phyloP scores from a whole-genome alignment of 208 protist genomes.

The Crithidia sp. region DNA sequence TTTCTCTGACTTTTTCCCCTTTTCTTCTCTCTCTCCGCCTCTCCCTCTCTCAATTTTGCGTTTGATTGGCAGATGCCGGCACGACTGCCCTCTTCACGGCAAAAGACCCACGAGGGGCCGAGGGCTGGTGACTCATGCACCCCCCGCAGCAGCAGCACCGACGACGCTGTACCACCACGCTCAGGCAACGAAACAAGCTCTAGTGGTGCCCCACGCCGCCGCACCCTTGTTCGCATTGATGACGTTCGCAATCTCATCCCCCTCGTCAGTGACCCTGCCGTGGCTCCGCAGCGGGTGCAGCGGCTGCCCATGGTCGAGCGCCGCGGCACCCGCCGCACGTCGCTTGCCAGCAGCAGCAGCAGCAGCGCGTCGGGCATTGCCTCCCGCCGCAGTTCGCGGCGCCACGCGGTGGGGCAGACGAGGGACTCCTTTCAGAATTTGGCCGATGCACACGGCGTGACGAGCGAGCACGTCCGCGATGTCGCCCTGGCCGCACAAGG shows the following conservation, averaged over 20 bases:
- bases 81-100: not conserved
- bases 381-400: conserved; percentile 24
- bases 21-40: conserved; percentile 6
- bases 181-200: too few relatives aligned
- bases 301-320: conserved; percentile 20
- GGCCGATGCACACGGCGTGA: conserved; percentile 42
- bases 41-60: not conserved
- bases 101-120: not conserved
- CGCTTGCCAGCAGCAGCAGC: conserved; percentile 11
- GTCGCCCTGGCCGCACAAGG: conserved; percentile 63
- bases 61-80: not conserved
- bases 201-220: conserved; percentile 3
- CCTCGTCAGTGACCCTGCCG: not conserved
- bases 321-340: conserved; percentile 9
- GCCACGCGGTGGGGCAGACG: conserved; percentile 46
- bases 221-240: conserved; percentile 14
- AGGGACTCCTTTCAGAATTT: conserved; percentile 56
- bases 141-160: not conserved
- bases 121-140: too few relatives aligned
- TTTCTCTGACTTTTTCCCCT: not conserved
- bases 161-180: too few relatives aligned
- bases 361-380: not conserved
- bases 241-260: conserved; percentile 1
- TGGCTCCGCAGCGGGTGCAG: conserved; percentile 23
- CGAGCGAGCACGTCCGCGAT: conserved; percentile 55